Conservation (phyloP, 2,329 filamentous ascomycete genomes). For the Ophiostoma sp. region DNA sequence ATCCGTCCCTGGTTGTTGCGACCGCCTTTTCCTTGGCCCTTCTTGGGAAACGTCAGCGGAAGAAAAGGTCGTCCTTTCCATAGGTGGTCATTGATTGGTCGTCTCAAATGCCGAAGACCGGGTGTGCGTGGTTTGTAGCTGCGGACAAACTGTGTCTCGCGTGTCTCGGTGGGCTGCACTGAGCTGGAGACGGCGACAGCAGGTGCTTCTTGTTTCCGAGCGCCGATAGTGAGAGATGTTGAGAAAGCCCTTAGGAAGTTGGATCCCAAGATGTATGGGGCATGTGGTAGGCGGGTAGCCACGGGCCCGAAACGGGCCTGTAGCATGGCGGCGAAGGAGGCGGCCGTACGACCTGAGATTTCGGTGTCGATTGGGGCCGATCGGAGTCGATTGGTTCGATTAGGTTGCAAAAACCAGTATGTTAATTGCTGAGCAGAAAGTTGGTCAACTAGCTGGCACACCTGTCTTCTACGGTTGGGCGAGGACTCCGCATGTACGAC, state of each 20-base stretch:
- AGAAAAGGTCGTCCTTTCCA: constrained; percentile 87
- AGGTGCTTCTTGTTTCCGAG: constrained; percentile 18
- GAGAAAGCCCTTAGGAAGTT: constrained; percentile 30
- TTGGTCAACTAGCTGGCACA: neutral
- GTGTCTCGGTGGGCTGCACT: constrained; percentile 25
- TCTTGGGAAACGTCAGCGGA: constrained; percentile 82
- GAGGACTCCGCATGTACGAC: neutral
- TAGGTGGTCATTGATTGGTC: constrained; percentile 91
- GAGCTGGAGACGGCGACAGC: constrained; percentile 10
- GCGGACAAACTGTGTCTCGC: constrained; percentile 53
- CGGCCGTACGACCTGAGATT: neutral
- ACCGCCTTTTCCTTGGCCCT: constrained; percentile 87
- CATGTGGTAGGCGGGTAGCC: constrained; percentile 28
- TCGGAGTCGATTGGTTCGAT: neutral
- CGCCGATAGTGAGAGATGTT: constrained; percentile 23
- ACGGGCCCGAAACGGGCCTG: constrained; percentile 58
- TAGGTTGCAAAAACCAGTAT: neutral
- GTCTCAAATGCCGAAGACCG: constrained; percentile 82
- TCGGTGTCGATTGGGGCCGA: neutral
- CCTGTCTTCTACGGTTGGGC: neutral
- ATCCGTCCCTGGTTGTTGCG: constrained; percentile 82
- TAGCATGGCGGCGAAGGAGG: constrained; percentile 49
- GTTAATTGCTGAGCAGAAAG: neutral
- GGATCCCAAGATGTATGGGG: neutral
- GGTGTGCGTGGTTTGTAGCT: constrained; percentile 93